Conservation (phyloP, 1,284 basidiomycete species). For the Leccinum variabile region DNA sequence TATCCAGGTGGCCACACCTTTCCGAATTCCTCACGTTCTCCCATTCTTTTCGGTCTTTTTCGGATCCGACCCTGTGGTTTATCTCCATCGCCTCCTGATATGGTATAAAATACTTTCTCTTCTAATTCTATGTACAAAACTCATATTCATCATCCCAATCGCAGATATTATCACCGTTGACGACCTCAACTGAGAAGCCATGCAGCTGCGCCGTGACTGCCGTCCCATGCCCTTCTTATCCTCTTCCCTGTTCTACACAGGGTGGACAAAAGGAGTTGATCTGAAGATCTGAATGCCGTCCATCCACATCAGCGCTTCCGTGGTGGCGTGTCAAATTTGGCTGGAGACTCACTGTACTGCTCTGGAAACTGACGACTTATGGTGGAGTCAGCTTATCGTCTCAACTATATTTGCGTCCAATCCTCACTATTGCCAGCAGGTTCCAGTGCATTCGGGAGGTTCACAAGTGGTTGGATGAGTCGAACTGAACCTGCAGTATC, state of each 20-base stretch:
- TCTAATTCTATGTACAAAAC: slow-evolving; percentile 8
- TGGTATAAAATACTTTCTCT: slow-evolving; percentile 1
- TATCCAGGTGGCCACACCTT: slow-evolving; percentile 5
- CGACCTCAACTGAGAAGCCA: slow-evolving; percentile 25
- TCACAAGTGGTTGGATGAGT: slow-evolving; percentile 60
- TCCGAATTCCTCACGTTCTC: slow-evolving; percentile 7
- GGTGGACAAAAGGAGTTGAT: slow-evolving; percentile 45
- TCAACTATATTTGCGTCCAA: slow-evolving; percentile 5
- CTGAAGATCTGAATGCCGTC: slow-evolving; percentile 39
- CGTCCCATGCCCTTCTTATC: slow-evolving; percentile 5
- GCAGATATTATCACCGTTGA: slow-evolving; percentile 18
- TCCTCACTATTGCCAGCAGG: slow-evolving; percentile 79
- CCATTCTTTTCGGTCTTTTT: slow-evolving; percentile 3
- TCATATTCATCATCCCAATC: slow-evolving; percentile 12
- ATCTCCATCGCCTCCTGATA: slow-evolving; percentile 3
- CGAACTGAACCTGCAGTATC: slow-evolving; percentile 68
- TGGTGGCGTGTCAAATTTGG: slow-evolving; percentile 7
- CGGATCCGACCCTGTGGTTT: background rate
- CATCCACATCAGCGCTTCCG: slow-evolving; percentile 13
- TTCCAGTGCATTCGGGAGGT: slow-evolving; percentile 52
- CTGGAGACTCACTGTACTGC: slow-evolving; percentile 48
- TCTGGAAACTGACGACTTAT: slow-evolving; percentile 68
- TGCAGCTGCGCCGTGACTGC: slow-evolving; percentile 7
- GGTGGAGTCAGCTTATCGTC: slow-evolving; percentile 25
- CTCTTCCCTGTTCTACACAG: slow-evolving; percentile 32